Conservation (phyloP, 1,139 yeast genomes). For the Scheffersomyces stambukii region DNA sequence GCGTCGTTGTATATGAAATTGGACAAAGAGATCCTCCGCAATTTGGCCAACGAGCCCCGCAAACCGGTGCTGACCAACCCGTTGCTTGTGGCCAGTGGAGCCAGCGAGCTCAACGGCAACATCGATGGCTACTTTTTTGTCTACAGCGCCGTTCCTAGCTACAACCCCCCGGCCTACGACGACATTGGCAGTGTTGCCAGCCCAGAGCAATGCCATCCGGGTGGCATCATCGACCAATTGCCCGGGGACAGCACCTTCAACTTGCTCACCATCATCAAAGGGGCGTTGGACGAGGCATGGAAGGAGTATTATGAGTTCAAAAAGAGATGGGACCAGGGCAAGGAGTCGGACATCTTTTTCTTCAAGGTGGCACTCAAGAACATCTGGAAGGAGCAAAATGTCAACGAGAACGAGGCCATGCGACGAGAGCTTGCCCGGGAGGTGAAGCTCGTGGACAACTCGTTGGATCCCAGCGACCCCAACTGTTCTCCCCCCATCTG, state of each 20-base stretch:
- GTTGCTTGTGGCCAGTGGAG: constrained; percentile 70
- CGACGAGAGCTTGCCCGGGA: constrained; percentile 15
- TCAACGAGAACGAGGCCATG: no score
- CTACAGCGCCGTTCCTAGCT: constrained; percentile 62
- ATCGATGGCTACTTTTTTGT: constrained; percentile 71
- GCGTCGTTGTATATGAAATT: constrained; percentile 61
- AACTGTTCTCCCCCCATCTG: constrained; percentile 64
- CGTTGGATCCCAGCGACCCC: constrained; percentile 42
- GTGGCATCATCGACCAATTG: no score
- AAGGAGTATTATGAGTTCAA: constrained; percentile 55
- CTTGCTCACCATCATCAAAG: constrained; percentile 44
- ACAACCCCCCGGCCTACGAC: constrained; percentile 50
- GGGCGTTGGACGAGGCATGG: constrained; percentile 71
- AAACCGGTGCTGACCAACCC: constrained; percentile 63
- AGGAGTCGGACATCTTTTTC: constrained; percentile 64
- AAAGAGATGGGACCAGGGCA: constrained; percentile 53
- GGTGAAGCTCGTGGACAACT: no score
- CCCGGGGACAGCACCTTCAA: constrained; percentile 33
- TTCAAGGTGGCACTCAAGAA: constrained; percentile 53
- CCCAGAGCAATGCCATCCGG: no score
- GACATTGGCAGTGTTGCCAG: constrained; percentile 10
- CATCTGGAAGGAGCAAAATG: constrained; percentile 45
- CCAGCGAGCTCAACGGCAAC: constrained; percentile 67
- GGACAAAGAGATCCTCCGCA: constrained; percentile 54
- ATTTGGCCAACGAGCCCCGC: constrained; percentile 64